Conservation (phyloP, 305 asterid species). For the Fraxinus latifolia region DNA sequence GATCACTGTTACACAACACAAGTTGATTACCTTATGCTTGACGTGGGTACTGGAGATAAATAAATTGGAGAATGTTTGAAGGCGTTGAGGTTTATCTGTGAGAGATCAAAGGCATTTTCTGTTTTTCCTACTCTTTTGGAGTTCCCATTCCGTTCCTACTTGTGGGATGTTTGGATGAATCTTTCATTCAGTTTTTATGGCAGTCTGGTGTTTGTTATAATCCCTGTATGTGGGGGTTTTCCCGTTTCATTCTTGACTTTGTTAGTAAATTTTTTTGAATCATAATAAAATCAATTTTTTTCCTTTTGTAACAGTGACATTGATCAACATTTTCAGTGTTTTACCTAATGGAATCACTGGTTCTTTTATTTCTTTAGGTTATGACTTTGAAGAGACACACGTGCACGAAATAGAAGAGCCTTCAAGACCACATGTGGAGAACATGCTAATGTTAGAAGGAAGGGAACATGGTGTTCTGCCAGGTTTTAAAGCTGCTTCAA, state of each 20-base stretch:
- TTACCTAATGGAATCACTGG: conserved; percentile 8
- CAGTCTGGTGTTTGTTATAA: background rate
- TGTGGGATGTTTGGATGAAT: conserved; percentile 2
- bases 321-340: conserved; percentile 10
- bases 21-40: background rate
- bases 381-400: conserved; percentile 65
- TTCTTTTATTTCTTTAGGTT: conserved; percentile 41
- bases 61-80: background rate
- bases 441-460: conserved; percentile 54
- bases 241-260: background rate
- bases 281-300: background rate
- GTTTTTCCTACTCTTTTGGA: background rate
- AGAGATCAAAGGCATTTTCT: background rate
- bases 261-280: background rate
- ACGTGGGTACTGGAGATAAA: background rate
- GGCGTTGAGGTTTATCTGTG: background rate
- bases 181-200: background rate
- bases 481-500: conserved; percentile 75
- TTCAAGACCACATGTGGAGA: conserved; percentile 46
- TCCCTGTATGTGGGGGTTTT: background rate
- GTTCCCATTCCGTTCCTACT: background rate
- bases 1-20: background rate
- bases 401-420: conserved; percentile 88
- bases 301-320: background rate
- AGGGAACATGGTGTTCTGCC: conserved; percentile 55